Percentiles rank a stretch among this genome's conserved stretches.
Conservation (phyloP, 2,329 filamentous ascomycete species). For the Penicillium sclerotigenum region DNA sequence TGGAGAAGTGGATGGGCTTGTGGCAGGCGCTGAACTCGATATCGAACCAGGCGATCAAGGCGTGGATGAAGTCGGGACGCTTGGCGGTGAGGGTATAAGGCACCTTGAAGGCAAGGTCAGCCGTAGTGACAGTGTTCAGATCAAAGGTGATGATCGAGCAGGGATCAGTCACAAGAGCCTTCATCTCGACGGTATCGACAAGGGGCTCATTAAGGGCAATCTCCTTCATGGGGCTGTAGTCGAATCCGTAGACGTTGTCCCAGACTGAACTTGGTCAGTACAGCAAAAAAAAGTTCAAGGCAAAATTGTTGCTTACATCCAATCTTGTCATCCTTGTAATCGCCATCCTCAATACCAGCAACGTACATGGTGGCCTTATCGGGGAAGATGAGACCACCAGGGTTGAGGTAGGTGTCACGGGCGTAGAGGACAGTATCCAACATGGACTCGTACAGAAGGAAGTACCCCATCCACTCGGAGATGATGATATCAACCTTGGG, state of each 20-base stretch:
- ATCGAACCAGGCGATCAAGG: constrained; percentile 97
- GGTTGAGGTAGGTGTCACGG: constrained; percentile 82
- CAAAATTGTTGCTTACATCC: constrained; percentile 66
- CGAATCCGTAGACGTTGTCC: constrained; percentile 98
- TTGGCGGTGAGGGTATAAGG: constrained; percentile 73
- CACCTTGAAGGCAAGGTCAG: constrained; percentile 78
- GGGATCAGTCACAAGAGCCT: constrained; percentile 93
- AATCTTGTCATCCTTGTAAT: constrained; percentile 99
- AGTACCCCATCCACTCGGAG: constrained; percentile 99
- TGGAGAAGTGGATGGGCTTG: constrained; percentile 95
- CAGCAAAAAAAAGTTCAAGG: not conserved
- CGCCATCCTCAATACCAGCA: constrained; percentile 95
- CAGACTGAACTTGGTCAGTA: constrained; percentile 65
- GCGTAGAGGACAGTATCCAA: constrained; percentile 96
- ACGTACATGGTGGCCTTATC: constrained; percentile 98
- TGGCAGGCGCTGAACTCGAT: constrained; percentile 98
- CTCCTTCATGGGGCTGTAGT: constrained; percentile 90
- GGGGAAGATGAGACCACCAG: constrained; percentile 92
- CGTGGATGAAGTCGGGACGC: constrained; percentile 92
- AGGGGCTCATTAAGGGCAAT: constrained; percentile 93
- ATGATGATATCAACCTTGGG: constrained; percentile 99
- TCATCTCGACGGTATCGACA: constrained; percentile 95
- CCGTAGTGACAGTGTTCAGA: constrained; percentile 81
- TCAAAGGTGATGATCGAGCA: constrained; percentile 81
- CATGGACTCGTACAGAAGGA: constrained; percentile 98